phyloP scores from a whole-genome alignment of 306 rosid species.

The Glycine tomentella region DNA sequence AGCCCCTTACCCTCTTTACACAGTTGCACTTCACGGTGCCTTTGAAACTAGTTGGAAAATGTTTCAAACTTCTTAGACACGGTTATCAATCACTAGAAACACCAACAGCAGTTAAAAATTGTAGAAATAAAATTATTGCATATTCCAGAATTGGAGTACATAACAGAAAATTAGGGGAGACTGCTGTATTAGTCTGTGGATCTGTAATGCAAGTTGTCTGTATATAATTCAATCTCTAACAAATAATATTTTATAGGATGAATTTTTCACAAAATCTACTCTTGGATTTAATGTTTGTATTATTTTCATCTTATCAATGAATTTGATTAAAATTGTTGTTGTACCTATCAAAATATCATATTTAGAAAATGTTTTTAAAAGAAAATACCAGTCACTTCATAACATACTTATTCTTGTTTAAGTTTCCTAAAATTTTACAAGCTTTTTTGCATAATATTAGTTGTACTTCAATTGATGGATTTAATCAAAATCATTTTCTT shows the following conservation, averaged over 20 bases:
- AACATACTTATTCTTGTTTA: background rate
- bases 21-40: slow-evolving; percentile 9
- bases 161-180: background rate
- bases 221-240: background rate
- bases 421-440: background rate
- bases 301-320: background rate
- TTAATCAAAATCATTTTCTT: slow-evolving; percentile 21
- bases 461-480: background rate
- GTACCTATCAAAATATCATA: slow-evolving; percentile 19
- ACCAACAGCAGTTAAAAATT: slow-evolving; percentile 7
- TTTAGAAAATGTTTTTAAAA: slow-evolving; percentile 7
- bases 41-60: slow-evolving; percentile 11
- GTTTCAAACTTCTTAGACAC: slow-evolving; percentile 1
- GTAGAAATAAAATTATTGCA: slow-evolving; percentile 16
- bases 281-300: background rate
- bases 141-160: slow-evolving; percentile 11
- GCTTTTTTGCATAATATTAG: background rate
- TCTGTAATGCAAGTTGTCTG: background rate
- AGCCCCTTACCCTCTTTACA: slow-evolving; percentile 6
- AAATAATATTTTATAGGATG: background rate
- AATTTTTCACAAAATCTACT: slow-evolving; percentile 2
- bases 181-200: slow-evolving; percentile 8
- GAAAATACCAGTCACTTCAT: slow-evolving; percentile 7
- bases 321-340: background rate
- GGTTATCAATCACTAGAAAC: slow-evolving; percentile 3